Conservation (phyloP, 2,329 filamentous ascomycete genomes). For the Colletotrichum nymphaeae region DNA sequence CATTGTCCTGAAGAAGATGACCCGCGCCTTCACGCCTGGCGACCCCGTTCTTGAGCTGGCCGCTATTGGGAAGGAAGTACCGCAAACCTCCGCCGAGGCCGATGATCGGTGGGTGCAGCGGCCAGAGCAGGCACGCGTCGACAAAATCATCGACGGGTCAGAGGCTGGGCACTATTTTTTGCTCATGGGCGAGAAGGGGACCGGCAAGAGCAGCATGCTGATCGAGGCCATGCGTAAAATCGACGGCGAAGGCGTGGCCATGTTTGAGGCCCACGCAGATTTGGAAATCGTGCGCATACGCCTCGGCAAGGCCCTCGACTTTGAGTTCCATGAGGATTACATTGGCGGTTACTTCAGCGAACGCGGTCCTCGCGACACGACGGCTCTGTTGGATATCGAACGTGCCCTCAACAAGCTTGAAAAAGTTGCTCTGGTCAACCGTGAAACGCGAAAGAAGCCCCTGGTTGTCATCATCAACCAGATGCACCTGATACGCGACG, state of each 20-base stretch:
- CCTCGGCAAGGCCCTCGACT: conserved; percentile 93
- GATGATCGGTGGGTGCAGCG: conserved; percentile 83
- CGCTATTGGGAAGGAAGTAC: conserved; percentile 69
- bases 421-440: conserved; percentile 85
- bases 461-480: conserved; percentile 96
- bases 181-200: conserved; percentile 94
- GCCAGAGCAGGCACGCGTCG: conserved; percentile 83
- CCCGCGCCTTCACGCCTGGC: conserved; percentile 89
- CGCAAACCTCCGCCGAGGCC: conserved; percentile 53
- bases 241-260: conserved; percentile 87
- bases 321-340: conserved; percentile 97
- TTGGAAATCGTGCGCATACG: conserved; percentile 94
- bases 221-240: conserved; percentile 94
- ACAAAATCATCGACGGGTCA: conserved; percentile 82
- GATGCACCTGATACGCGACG: conserved; percentile 89
- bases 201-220: conserved; percentile 96
- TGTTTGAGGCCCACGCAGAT: conserved; percentile 97
- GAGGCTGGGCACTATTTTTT: conserved; percentile 88
- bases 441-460: conserved; percentile 72
- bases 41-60: conserved; percentile 90
- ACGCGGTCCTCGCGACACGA: conserved; percentile 89
- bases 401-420: conserved; percentile 97
- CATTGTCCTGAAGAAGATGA: conserved; percentile 91
- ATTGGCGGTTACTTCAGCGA: conserved; percentile 97
- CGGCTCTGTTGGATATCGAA: conserved; percentile 93